Evolutionary conservation across 108 stramenopile genomes (phyloP), one percentile per base, ranked within the genome.

Genomic region (Pseudonitzschia multistriata): DNA sequence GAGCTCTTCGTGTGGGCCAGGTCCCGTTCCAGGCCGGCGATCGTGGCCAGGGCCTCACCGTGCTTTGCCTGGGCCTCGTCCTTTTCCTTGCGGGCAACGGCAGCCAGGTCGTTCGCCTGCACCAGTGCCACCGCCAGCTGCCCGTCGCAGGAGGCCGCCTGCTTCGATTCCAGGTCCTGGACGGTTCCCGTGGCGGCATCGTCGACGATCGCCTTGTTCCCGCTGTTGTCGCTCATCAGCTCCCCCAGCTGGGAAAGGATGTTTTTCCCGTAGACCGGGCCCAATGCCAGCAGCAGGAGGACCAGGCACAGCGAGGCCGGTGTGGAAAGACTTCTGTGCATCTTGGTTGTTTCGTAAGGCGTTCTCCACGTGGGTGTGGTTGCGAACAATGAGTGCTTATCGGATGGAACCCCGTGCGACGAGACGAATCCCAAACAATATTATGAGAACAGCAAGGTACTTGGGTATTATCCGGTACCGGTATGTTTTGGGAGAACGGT

Each of bases 181-280:
- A 69, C 68, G 10, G 74, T 69, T 42, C 74, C 74, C 36, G 68
- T 68, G 3, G 67, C 74, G 8, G 74, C 74, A 56, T 69, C 74
- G 45, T 47, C 67, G 67, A 49, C 74, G 68, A 63, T 48, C 36
- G n/a, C 0, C 5, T 30, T 59, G 25, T 8, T 0, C 15, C 5
- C 19, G 6, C 10, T 10, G 34, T 7, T 33, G 5, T 29, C 31
- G 57, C 33, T 35, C 31, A 33, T 30, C 31, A 33, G n/a, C 13
- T 35, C 21, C 3, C 29, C 29, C n/a, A 59, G 25, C n/a, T 35
- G 29, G n/a, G 31, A 30, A 59, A 59, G 57, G n/a, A 59, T 35
- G 33, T 35, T 35, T n/a, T 59, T 59, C n/a, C 57, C 57, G 33
- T 17, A 35, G 34, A 33, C 57, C n/a, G 34, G 29, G 15, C 57